Base-by-base conservation (phyloP, 2,329 filamentous ascomycete genomes). In the Trichoderma asperellum region DNA sequence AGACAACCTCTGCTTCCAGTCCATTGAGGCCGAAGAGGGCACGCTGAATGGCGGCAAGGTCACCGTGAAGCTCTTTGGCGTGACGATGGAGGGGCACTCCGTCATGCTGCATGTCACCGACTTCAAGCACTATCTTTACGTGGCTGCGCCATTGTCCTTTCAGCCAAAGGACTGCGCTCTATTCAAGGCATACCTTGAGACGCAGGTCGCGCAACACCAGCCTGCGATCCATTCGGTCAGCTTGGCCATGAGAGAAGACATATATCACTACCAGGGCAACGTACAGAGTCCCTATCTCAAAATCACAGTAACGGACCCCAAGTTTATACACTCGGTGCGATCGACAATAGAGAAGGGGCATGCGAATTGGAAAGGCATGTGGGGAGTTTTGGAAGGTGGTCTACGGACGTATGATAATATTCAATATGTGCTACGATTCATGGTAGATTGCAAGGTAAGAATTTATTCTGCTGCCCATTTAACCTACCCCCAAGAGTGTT, bases 331-430 rank as follows among this genome's bases (percentile, higher is more conserved):
- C 77, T 91, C 86, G 74, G 87, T 98, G 40, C 90, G 96, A 57
- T 86, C 84, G 4, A 85, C 88, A 0, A 91, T 99, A 59, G 92
- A 97, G 79, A 83, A 83, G 10, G 90, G 91, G 11, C 84, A 87
- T 70, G 91, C 92, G 70, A 97, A 98, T 77, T 98, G 93, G 87
- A 97, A 95, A 79, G 89, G 91, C 5, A 85, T 97, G 79, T 99
- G 96, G 95, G 91, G 89, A 73, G 87, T 83, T 24, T 83, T 85
- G 7, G 85, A 86, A 5, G 88, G 87, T 24, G 91, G 91, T 24
- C 89, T 98, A 72, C 87, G 94, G 79, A 98, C 96, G 0, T 99
- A 95, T 75, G 96, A 99, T 83, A 97, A 91, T 74, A 94, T 99
- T 69, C 93, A 97, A 83, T 99, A 97, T 77, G 89, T 98, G 32